These are phyloP conservation scores for Lumnitzera littorea DNA, from an alignment of 345 rosid genomes.

Conservation along the genomic window DNA sequence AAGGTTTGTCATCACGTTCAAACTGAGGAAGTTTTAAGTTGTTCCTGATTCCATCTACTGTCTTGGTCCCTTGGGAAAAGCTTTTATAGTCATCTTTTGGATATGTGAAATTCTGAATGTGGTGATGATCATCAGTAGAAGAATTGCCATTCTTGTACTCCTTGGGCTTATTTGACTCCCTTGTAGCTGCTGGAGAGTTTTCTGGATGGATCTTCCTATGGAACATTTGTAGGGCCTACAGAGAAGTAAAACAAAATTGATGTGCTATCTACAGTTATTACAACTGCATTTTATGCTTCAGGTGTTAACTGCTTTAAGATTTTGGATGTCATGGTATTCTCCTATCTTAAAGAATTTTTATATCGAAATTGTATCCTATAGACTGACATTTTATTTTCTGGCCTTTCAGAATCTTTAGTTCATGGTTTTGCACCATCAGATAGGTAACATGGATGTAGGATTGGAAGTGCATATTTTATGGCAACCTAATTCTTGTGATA, in stretches of 20 bases:
- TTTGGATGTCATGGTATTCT: no score
- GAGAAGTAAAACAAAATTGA: conserved; percentile 11
- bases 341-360: neutral
- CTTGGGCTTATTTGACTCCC: conserved; percentile 13
- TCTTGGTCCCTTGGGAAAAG: conserved; percentile 19
- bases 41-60: conserved; percentile 25
- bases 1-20: conserved; percentile 20
- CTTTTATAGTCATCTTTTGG: conserved; percentile 21
- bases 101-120: conserved; percentile 15
- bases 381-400: no score
- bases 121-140: conserved; percentile 12
- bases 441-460: no score
- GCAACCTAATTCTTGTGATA: no score
- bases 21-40: conserved; percentile 29
- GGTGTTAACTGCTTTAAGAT: neutral
- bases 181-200: conserved; percentile 24
- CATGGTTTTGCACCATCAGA: neutral
- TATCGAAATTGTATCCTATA: neutral
- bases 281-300: neutral
- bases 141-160: conserved; percentile 15
- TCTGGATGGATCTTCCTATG: conserved; percentile 76
- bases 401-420: neutral
- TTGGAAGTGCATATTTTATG: no score
- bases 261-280: neutral
- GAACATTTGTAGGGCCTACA: conserved; percentile 66